A percentile compares a stretch with the other conserved stretches of the same genome.
Conservation (phyloP, 805 yeast genomes). For the Yarrowia osloensis region DNA sequence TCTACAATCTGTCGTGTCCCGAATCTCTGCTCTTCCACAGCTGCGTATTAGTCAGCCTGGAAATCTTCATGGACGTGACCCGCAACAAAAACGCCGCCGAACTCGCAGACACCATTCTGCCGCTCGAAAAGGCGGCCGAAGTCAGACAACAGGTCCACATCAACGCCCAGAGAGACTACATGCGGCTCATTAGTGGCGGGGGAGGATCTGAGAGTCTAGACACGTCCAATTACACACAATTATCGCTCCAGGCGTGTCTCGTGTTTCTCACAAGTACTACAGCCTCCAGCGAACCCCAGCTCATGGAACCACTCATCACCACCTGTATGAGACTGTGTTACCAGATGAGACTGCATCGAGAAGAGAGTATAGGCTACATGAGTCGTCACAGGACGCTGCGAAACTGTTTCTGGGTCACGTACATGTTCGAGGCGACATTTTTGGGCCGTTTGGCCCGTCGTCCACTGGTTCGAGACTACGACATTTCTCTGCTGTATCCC, state of each 20-base stretch:
- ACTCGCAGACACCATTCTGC: conserved; percentile 3
- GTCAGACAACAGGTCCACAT: neutral
- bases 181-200: neutral
- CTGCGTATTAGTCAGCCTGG: neutral
- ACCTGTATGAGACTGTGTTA: conserved; percentile 14
- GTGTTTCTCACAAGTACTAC: neutral
- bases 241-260: conserved; percentile 2
- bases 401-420: conserved; percentile 24
- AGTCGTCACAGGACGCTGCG: neutral
- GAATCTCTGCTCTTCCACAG: conserved; percentile 3
- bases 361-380: neutral
- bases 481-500: neutral
- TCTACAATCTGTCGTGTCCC: neutral
- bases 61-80: conserved; percentile 14
- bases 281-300: neutral
- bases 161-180: conserved; percentile 14
- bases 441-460: neutral
- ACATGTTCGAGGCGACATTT: conserved; percentile 12
- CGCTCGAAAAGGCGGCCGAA: neutral
- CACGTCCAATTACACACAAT: neutral
- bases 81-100: conserved; percentile 23
- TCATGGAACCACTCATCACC: conserved; percentile 7
- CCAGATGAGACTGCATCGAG: conserved; percentile 19
- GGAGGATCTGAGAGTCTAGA: neutral
- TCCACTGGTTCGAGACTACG: conserved; percentile 6